Conservation (phyloP, 768 basidiomycete species). For the Pleurotus salmoneostramineus region DNA sequence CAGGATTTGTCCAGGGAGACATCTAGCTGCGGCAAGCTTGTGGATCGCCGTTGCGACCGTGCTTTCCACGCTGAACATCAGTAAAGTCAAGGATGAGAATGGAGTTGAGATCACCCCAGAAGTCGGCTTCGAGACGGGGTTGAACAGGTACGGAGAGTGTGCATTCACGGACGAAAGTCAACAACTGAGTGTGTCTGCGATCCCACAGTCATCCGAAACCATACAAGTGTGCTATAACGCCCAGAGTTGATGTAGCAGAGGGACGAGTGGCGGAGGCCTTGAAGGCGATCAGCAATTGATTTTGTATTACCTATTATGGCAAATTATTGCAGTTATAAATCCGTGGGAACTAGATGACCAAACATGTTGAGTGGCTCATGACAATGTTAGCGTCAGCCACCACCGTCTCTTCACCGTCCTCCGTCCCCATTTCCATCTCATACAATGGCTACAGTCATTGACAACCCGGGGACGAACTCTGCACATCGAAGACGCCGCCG, state of each 20-base stretch:
- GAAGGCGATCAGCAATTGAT: neutral
- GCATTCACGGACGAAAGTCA: no score
- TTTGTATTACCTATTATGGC: neutral
- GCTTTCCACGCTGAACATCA: neutral
- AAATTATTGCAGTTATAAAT: no score
- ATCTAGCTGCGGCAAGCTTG: constrained; percentile 40
- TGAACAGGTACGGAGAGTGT: no score
- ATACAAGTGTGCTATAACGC: neutral
- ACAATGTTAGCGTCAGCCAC: neutral
- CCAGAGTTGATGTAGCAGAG: neutral
- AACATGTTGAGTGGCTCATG: neutral
- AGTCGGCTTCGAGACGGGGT: neutral
- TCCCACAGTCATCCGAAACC: neutral
- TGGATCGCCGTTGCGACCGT: constrained; percentile 27
- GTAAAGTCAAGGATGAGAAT: neutral
- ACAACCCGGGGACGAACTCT: neutral
- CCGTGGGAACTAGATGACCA: neutral
- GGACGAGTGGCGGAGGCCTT: neutral
- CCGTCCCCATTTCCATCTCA: neutral
- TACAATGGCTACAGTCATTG: neutral
- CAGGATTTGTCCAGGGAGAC: constrained; percentile 42
- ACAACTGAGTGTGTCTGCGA: no score
- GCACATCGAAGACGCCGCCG: neutral
- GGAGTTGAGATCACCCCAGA: neutral
- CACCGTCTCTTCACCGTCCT: neutral